Evolutionary conservation across 495 filamentous ascomycete genomes (phyloP).

Genomic region (Penicillium silybi): DNA sequence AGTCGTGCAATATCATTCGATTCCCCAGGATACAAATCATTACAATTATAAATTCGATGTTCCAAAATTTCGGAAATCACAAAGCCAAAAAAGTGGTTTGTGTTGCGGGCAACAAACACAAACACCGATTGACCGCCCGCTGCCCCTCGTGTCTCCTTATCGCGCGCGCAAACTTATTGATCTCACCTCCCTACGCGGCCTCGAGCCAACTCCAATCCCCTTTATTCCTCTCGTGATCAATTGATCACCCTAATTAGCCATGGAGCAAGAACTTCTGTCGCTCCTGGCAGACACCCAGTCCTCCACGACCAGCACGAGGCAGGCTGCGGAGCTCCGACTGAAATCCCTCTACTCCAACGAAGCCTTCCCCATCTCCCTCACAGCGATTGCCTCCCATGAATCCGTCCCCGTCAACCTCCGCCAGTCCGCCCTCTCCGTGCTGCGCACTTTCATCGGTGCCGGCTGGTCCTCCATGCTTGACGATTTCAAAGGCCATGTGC

Average conservation of each 20-base stretch:
- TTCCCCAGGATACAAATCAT: not conserved
- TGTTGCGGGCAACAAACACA: not conserved
- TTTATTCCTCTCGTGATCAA: conserved; percentile 5
- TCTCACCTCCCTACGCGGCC: conserved; percentile 3
- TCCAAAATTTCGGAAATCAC: too few relatives aligned
- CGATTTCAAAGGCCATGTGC: conserved; percentile 61
- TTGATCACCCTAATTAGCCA: conserved; percentile 30
- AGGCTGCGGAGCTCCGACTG: conserved; percentile 75
- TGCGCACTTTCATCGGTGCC: conserved; percentile 75
- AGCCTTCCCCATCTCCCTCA: conserved; percentile 72
- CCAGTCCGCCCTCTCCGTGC: conserved; percentile 74
- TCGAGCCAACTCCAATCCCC: conserved; percentile 6
- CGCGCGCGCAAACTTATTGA: conserved; percentile 18
- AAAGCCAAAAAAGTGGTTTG: not conserved
- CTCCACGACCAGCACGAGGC: conserved; percentile 62
- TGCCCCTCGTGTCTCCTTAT: conserved; percentile 26
- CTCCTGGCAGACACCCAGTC: conserved; percentile 79
- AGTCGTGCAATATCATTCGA: not conserved
- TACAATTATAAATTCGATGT: not conserved
- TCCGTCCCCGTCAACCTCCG: conserved; percentile 68
- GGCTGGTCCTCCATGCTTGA: conserved; percentile 72
- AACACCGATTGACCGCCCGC: conserved; percentile 2
- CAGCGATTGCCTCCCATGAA: conserved; percentile 71
- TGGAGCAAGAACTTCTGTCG: conserved; percentile 82
- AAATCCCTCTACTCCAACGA: conserved; percentile 58